phyloP scores from a whole-genome alignment of 768 basidiomycete species.

The Cantharellus cinnabarinus region DNA sequence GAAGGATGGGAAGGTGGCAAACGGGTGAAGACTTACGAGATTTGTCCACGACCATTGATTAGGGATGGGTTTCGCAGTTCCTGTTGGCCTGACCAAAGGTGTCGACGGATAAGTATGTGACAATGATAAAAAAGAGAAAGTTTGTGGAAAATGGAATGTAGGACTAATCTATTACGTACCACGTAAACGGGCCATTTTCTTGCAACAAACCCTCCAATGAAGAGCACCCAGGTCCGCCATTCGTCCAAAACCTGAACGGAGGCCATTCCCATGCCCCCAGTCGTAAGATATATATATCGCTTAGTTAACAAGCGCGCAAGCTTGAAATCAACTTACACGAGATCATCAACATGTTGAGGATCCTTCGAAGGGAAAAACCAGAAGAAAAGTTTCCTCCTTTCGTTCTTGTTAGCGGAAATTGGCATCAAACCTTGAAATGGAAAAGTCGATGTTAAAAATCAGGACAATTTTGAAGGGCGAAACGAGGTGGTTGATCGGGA shows the following conservation, averaged over 20 bases:
- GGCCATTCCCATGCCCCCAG: too few species aligned
- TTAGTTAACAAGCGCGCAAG: neutral
- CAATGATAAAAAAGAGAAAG: neutral
- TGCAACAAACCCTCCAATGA: neutral
- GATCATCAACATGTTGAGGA: neutral
- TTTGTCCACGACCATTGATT: neutral
- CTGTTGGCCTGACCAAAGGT: neutral
- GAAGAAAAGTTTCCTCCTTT: slow-evolving; percentile 6
- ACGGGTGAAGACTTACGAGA: neutral
- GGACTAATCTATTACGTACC: neutral
- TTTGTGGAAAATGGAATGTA: neutral
- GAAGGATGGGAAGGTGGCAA: neutral
- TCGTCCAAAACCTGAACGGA: neutral
- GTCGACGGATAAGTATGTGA: neutral
- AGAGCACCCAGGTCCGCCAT: slow-evolving; percentile 1
- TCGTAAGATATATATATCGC: neutral
- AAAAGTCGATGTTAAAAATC: neutral
- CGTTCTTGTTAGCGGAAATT: neutral
- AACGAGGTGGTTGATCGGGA: neutral
- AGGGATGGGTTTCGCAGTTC: neutral
- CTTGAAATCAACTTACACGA: neutral
- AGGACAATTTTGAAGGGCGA: neutral
- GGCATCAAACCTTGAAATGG: neutral
- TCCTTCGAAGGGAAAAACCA: slow-evolving; percentile 2
- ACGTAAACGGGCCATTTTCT: neutral